These are phyloP conservation scores for Coniosporium apollinis DNA, from an alignment of 495 filamentous ascomycete genomes.

Conservation along the genomic window DNA sequence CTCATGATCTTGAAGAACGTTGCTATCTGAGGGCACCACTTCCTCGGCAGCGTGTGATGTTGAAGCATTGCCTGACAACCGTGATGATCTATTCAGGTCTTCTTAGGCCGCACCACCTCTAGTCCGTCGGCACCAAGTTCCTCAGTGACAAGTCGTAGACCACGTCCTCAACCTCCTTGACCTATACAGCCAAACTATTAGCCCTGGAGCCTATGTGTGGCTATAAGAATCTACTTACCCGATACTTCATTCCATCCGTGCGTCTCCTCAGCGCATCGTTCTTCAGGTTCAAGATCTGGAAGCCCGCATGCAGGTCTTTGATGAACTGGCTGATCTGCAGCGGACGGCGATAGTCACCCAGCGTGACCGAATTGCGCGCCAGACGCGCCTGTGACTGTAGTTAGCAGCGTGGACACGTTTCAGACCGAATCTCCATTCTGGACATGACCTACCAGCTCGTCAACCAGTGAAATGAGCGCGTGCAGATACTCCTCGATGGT, in stretches of 20 bases:
- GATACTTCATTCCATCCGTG: conserved; percentile 89
- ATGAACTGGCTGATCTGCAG: conserved; percentile 78
- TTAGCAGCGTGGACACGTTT: too few relatives aligned
- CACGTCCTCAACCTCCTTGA: conserved; percentile 95
- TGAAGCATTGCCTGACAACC: too few relatives aligned
- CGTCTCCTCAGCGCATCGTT: conserved; percentile 80
- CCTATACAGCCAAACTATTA: conserved; percentile 21
- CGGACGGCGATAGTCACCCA: conserved; percentile 73
- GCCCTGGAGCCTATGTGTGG: background rate
- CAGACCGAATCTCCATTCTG: background rate
- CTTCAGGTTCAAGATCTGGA: conserved; percentile 93
- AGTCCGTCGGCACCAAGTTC: conserved; percentile 39
- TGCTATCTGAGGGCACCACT: too few relatives aligned
- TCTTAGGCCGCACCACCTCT: too few relatives aligned
- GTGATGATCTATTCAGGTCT: too few relatives aligned
- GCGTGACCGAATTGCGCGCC: conserved; percentile 88
- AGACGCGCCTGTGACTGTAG: conserved; percentile 43
- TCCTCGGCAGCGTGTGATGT: too few relatives aligned
- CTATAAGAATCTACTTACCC: conserved; percentile 31
- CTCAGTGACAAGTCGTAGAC: conserved; percentile 86
- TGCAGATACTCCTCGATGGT: conserved; percentile 95
- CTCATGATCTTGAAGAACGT: too few relatives aligned
- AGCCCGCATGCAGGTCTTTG: conserved; percentile 88
- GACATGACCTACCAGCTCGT: conserved; percentile 52
- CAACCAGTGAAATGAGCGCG: conserved; percentile 66